Conservation (phyloP, 139 green algal species). For the Spirogloea muscicola region DNA sequence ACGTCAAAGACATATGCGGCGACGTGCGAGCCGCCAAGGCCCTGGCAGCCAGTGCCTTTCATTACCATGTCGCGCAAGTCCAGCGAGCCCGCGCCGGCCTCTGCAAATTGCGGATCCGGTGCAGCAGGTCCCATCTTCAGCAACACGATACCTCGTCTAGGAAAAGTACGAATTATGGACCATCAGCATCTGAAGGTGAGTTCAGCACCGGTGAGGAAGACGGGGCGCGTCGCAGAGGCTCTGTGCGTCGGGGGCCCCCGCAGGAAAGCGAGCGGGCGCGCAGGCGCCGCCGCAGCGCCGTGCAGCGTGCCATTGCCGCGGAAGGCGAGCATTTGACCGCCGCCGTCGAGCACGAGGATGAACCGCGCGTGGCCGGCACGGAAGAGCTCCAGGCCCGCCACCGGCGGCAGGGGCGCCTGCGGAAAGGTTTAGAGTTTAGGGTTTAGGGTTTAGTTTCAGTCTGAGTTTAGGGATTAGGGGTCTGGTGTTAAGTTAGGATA, state of each 20-base stretch:
- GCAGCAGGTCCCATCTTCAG: no score
- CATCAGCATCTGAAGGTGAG: no score
- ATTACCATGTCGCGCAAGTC: constrained; percentile 22
- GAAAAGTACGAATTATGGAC: no score
- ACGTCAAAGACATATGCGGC: constrained; percentile 23
- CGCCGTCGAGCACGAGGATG: constrained; percentile 9
- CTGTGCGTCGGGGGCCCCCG: constrained; percentile 21
- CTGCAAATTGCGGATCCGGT: no score
- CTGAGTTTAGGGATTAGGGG: no score
- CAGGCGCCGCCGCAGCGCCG: background rate
- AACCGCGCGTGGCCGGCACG: constrained; percentile 4
- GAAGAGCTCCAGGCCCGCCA: constrained; percentile 17
- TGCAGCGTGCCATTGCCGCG: constrained; percentile 29
- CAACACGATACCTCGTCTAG: no score
- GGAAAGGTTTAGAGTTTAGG: no score
- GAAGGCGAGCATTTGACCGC: constrained; percentile 2
- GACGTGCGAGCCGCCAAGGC: constrained; percentile 21
- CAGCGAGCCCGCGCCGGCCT: constrained; percentile 13
- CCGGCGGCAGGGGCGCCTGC: no score
- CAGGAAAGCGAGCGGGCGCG: constrained; percentile 21
- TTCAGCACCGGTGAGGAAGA: constrained; percentile 34
- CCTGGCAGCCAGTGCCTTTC: background rate
- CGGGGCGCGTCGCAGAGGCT: no score
- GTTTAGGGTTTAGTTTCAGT: no score
- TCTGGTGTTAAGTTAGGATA: no score